These are phyloP conservation scores for Malassezia obtusa DNA, from an alignment of 1,284 basidiomycete genomes.

Conservation along the genomic window DNA sequence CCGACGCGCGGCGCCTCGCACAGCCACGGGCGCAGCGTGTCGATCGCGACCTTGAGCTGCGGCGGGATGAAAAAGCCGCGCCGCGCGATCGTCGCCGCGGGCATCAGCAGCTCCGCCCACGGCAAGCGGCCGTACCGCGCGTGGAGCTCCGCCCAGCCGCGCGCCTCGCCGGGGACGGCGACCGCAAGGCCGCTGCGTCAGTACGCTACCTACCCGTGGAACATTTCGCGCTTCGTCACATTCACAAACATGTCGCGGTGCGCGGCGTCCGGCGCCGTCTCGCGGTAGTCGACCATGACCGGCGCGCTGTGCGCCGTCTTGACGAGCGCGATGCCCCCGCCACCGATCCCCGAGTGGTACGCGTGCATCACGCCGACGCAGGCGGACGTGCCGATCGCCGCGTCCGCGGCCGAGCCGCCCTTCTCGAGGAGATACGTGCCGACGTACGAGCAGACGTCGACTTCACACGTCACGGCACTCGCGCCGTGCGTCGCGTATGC, in stretches of 20 bases:
- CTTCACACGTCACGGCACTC: slow-evolving; percentile 40
- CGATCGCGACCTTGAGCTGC: slow-evolving; percentile 26
- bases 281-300: slow-evolving; percentile 50
- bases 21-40: slow-evolving; percentile 48
- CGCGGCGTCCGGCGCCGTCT: slow-evolving; percentile 48
- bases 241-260: slow-evolving; percentile 47
- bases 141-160: slow-evolving; percentile 45
- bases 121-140: slow-evolving; percentile 40
- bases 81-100: slow-evolving; percentile 38
- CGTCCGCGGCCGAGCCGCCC: slow-evolving; percentile 50
- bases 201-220: slow-evolving; percentile 21
- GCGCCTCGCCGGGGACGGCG: slow-evolving; percentile 47
- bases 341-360: slow-evolving; percentile 50
- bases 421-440: slow-evolving; percentile 47
- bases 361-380: slow-evolving; percentile 49
- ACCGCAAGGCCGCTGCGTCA: slow-evolving; percentile 38
- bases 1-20: slow-evolving; percentile 36
- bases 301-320: slow-evolving; percentile 28
- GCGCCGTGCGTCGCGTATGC: slow-evolving; percentile 23
- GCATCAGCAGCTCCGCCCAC: slow-evolving; percentile 40
- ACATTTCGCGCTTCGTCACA: slow-evolving; percentile 23
- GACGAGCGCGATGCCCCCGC: slow-evolving; percentile 42
- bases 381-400: slow-evolving; percentile 45
- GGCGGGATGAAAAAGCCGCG: slow-evolving; percentile 41
- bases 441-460: slow-evolving; percentile 50